Percentiles rank a stretch among this genome's conserved stretches.
Conservation (phyloP, 2,329 filamentous ascomycete genomes). For the Colletotrichum godetiae region DNA sequence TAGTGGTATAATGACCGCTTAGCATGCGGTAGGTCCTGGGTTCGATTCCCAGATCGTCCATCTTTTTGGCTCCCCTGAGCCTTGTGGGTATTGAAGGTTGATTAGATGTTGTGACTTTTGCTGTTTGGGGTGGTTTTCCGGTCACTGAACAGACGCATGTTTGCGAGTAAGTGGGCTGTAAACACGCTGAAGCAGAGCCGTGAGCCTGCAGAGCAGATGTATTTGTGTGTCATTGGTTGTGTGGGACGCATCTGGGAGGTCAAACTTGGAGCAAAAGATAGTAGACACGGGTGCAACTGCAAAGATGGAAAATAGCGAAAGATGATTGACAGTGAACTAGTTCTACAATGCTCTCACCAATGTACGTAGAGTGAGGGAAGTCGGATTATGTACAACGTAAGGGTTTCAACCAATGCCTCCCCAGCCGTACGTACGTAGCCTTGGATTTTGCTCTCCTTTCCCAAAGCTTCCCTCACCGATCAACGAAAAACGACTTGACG, state of each 20-base stretch:
- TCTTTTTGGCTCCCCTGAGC: background rate
- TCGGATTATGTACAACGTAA: conserved; percentile 33
- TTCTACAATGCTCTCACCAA: conserved; percentile 36
- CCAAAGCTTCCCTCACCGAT: conserved; percentile 21
- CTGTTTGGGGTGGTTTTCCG: background rate
- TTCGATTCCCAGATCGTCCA: conserved; percentile 14
- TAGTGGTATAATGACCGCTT: conserved; percentile 22
- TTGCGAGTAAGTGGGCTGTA: no score
- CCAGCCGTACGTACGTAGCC: conserved; percentile 23
- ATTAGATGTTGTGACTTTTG: background rate
- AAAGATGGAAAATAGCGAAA: background rate
- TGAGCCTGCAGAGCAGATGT: no score
- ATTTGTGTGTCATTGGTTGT: no score
- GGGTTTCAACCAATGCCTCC: conserved; percentile 21
- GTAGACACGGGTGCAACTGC: background rate
- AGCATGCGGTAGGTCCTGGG: conserved; percentile 17
- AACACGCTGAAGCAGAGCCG: no score
- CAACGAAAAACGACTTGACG: conserved; percentile 24
- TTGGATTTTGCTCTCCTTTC: conserved; percentile 13
- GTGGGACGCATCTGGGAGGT: no score
- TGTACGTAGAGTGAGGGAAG: conserved; percentile 34
- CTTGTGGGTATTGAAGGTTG: background rate
- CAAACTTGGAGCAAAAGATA: no score
- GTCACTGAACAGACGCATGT: background rate
- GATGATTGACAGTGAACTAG: conserved; percentile 24